Evolutionary conservation across 805 yeast genomes (phyloP), one percentile per base, ranked within the genome.

Genomic region (Nakazawaea wyomingensis): DNA sequence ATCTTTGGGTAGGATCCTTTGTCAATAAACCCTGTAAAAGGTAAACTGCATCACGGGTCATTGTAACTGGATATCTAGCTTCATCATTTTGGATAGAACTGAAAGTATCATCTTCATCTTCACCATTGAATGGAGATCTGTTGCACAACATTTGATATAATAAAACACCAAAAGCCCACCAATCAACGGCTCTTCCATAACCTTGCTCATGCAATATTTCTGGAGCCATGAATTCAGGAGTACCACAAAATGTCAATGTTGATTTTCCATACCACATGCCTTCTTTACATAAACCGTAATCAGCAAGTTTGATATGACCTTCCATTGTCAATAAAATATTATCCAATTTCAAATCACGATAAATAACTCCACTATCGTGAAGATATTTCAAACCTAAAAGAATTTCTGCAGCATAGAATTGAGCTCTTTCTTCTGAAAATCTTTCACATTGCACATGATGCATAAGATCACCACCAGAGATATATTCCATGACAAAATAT

Each of bases 161-260:
- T 50, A 93, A 72, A 22, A 93, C 98, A 45, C 99, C 99, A 71
- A 90, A 88, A 1, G 99, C 98, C 99, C 99, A 93, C 99, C 99
- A 93, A 65, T 93, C 99, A 43, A 93, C 99, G 31, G 93, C 85
- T 57, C 95, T 80, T 41, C 89, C 93, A 57, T 93, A 93, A 47
- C 82, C 85, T 62, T 90, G 95, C 43, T 93, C 98, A 50, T 87
- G 82, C 57, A 93, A 71, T 52, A 93, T 91, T 64, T 93, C 99
- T 0, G 99, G 99, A 1, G 99, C 99, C 96, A 93, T 93, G 53
- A 93, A 86, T 62, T 93, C 99, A 0, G 99, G 99, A 2, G 99
- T 93, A 54, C 99, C 99, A 70, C 99, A 93, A 69, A 91, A 93
- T 0, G 99, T 93, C 4, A 87, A 82, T 0, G 97, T 93, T 16